Evolutionary conservation across 2,329 filamentous ascomycete genomes (phyloP).

Genomic region (Rutstroemia sp.): DNA sequence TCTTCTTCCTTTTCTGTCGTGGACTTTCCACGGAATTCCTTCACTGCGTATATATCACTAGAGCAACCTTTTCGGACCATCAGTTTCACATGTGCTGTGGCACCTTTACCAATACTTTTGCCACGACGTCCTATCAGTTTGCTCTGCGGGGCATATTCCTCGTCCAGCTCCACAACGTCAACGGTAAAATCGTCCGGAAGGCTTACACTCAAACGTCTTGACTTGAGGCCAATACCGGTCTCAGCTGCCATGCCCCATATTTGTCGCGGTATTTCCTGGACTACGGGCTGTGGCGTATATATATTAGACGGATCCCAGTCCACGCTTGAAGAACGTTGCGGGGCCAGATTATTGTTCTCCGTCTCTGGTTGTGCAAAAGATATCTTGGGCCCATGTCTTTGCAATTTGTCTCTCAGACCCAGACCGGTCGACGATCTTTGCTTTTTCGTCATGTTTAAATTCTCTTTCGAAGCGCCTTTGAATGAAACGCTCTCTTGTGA

Average conservation of each 20-base stretch:
- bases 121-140: slow-evolving; percentile 65
- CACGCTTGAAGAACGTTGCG: slow-evolving; percentile 21
- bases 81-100: slow-evolving; percentile 73
- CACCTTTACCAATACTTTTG: slow-evolving; percentile 72
- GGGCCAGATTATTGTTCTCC: background rate
- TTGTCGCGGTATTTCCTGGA: slow-evolving; percentile 31
- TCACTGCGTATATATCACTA: slow-evolving; percentile 70
- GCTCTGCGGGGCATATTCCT: slow-evolving; percentile 64
- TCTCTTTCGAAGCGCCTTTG: slow-evolving; percentile 18
- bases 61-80: slow-evolving; percentile 63
- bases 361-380: slow-evolving; percentile 14
- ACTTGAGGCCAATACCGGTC: slow-evolving; percentile 67
- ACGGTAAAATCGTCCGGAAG: slow-evolving; percentile 69
- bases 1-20: slow-evolving; percentile 62
- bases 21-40: slow-evolving; percentile 74
- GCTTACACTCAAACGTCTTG: slow-evolving; percentile 67
- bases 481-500: slow-evolving; percentile 3
- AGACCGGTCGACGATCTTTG: slow-evolving; percentile 35
- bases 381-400: slow-evolving; percentile 14
- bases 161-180: slow-evolving; percentile 59
- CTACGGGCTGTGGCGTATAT: slow-evolving; percentile 10
- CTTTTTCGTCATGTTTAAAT: slow-evolving; percentile 38
- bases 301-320: slow-evolving; percentile 15
- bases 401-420: slow-evolving; percentile 18
- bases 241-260: slow-evolving; percentile 58